phyloP scores from a whole-genome alignment of 129 eudicot species.

The Rutidosis leptorrhynchoides region DNA sequence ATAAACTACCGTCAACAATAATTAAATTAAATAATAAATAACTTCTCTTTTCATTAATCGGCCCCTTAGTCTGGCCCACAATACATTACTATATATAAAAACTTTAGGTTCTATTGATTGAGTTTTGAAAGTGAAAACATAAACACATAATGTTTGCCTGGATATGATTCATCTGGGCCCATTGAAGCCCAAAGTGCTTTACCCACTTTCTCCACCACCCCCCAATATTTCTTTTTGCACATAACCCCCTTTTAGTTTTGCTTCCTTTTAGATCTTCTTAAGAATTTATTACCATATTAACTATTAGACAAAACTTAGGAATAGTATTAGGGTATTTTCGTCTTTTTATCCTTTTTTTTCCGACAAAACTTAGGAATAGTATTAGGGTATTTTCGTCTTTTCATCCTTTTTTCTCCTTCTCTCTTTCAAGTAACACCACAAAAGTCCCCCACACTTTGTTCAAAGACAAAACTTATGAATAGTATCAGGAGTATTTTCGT shows the following conservation, averaged over 20 bases:
- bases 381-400: too few relatives aligned
- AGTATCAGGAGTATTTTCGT: too few relatives aligned
- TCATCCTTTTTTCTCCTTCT: too few relatives aligned
- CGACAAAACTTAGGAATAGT: too few relatives aligned
- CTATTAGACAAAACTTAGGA: too few relatives aligned
- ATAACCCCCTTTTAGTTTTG: constrained; percentile 25
- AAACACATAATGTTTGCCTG: constrained; percentile 39
- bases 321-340: too few relatives aligned
- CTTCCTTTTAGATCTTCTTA: constrained; percentile 17
- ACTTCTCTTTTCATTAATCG: constrained; percentile 20
- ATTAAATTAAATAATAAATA: constrained; percentile 16
- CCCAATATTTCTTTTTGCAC: constrained; percentile 30
- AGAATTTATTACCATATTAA: too few relatives aligned
- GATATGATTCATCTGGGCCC: constrained; percentile 60
- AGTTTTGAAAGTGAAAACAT: constrained; percentile 3
- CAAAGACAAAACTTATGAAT: too few relatives aligned
- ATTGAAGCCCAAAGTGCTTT: constrained; percentile 49
- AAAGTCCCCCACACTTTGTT: too few relatives aligned
- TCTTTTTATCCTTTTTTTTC: too few relatives aligned
- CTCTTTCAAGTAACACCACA: too few relatives aligned
- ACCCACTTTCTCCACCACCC: constrained; percentile 47
- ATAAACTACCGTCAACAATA: constrained; percentile 36
- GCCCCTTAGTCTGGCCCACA: constrained; percentile 19
- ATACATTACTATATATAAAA: constrained; percentile 15
- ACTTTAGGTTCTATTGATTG: constrained; percentile 24